Percentiles rank a stretch among this genome's conserved stretches.
Conservation (phyloP, 1,284 basidiomycete genomes). For the Boletus sp. region DNA sequence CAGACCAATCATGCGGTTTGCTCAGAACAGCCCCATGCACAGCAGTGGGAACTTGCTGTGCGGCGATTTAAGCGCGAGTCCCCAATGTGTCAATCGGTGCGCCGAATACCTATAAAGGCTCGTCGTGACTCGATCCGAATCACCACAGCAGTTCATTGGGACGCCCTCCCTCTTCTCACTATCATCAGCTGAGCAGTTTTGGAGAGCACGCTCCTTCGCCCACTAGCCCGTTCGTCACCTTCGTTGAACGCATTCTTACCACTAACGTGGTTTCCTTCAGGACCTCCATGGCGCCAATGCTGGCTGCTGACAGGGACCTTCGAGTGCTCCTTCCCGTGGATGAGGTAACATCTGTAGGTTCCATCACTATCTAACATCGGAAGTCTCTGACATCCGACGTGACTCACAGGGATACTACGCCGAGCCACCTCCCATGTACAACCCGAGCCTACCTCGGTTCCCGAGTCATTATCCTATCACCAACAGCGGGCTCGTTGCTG, state of each 20-base stretch:
- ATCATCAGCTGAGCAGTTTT: not conserved
- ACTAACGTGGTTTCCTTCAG: slow-evolving; percentile 15
- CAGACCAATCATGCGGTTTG: slow-evolving; percentile 5
- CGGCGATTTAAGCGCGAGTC: not conserved
- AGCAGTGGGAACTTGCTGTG: slow-evolving; percentile 25
- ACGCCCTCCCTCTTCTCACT: not conserved
- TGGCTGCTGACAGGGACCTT: not conserved
- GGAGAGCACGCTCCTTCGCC: not conserved
- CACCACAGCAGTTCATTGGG: slow-evolving; percentile 9
- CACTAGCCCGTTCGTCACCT: slow-evolving; percentile 9
- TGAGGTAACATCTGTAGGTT: slow-evolving; percentile 9
- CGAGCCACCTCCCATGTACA: not conserved
- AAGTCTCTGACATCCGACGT: slow-evolving; percentile 1
- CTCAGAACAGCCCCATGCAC: slow-evolving; percentile 17
- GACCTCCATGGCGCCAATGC: not conserved
- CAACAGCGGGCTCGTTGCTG: not conserved
- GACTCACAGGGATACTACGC: slow-evolving; percentile 15
- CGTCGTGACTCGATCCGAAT: slow-evolving; percentile 8
- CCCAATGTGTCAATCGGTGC: slow-evolving; percentile 11
- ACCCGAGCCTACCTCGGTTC: not conserved
- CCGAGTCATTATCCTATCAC: not conserved
- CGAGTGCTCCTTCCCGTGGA: not conserved
- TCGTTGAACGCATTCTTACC: not conserved
- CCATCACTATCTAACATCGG: not conserved
- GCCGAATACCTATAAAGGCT: slow-evolving; percentile 18